Conservation (phyloP, 495 filamentous ascomycete genomes). For the Penicillium chermesinum region DNA sequence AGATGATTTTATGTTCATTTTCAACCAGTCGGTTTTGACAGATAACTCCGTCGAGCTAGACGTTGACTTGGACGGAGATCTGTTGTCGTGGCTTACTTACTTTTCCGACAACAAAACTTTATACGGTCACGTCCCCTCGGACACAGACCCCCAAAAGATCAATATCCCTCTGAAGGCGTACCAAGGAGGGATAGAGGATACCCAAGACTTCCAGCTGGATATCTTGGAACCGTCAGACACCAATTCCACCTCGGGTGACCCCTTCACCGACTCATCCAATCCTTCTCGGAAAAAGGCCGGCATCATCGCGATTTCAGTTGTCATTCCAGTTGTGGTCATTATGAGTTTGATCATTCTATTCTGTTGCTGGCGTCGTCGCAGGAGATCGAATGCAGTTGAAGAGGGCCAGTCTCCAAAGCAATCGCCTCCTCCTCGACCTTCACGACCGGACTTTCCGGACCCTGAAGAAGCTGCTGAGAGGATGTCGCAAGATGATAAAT, state of each 20-base stretch:
- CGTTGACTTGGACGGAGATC: constrained; percentile 42
- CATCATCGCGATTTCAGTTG: constrained; percentile 41
- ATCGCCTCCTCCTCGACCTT: constrained; percentile 16
- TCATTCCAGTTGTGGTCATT: constrained; percentile 36
- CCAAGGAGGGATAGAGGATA: constrained; percentile 41
- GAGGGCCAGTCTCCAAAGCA: constrained; percentile 25
- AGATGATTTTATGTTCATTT: constrained; percentile 56
- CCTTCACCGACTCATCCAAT: constrained; percentile 15
- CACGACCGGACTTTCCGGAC: constrained; percentile 23
- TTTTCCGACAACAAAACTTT: constrained; percentile 52
- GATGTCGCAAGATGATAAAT: constrained; percentile 18
- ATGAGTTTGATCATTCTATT: constrained; percentile 35
- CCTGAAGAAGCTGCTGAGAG: constrained; percentile 25
- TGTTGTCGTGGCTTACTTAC: constrained; percentile 64
- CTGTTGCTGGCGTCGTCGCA: constrained; percentile 38
- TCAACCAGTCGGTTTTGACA: constrained; percentile 52
- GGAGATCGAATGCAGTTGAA: constrained; percentile 20
- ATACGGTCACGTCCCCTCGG: constrained; percentile 56
- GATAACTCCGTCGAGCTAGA: constrained; percentile 50
- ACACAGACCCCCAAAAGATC: constrained; percentile 36
- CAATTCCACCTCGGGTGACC: constrained; percentile 13
- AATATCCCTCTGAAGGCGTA: constrained; percentile 48
- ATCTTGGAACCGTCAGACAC: constrained; percentile 30
- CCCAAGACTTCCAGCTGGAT: constrained; percentile 46
- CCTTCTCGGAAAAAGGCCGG: constrained; percentile 32